Evolutionary conservation across 192 early-diverging fungal species (phyloP), one percentile per base, ranked within the genome.

Genomic region (Diversispora eburnea): DNA sequence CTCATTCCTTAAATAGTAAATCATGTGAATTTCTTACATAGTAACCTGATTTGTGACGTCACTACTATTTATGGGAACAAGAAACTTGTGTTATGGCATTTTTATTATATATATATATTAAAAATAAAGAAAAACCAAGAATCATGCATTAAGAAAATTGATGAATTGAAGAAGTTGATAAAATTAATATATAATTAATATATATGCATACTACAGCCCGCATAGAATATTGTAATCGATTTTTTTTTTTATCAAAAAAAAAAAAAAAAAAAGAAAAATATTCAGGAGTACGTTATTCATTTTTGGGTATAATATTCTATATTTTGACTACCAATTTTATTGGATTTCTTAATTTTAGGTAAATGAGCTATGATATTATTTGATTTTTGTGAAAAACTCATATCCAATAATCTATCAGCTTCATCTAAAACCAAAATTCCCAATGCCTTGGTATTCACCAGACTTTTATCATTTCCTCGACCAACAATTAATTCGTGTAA

Each of bases 371-470:
- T 85, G 67, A 99, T 97, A 19, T 84, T 84, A 19, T 84, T 91
- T 22, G 98, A 77, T 68, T 88, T 84, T 51, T 88, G 84, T 55
- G 92, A 85, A 67, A 98, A 99, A 48, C 96, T 96, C 93, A 99
- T 90, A 73, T 97, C 94, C 71, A 98, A 84, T 62, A 98, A 78
- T 20, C 94, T 81, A 82, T 98, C 97, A 0, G 97, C 97, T 81
- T 98, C 97, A 77, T 98, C 97, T 77, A 98, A 80, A 0, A 98
- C 89, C 69, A 97, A 78, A 0, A 95, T 88, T 75, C 97, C 95
- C 51, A 97, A 76, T 72, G 94, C 91, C 47, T 88, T 87, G 12
- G 89, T 87, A 73, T 90, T 90, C 13, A 91, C 81, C 48, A 91
- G 62, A 70, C 74, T 55, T 56, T 77, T 55, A 22, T 62, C 72